These are phyloP conservation scores for fission yeast (Schizosaccharomyces pombe) DNA, from an alignment of 805 yeast species.

Conservation along the genomic window DNA sequence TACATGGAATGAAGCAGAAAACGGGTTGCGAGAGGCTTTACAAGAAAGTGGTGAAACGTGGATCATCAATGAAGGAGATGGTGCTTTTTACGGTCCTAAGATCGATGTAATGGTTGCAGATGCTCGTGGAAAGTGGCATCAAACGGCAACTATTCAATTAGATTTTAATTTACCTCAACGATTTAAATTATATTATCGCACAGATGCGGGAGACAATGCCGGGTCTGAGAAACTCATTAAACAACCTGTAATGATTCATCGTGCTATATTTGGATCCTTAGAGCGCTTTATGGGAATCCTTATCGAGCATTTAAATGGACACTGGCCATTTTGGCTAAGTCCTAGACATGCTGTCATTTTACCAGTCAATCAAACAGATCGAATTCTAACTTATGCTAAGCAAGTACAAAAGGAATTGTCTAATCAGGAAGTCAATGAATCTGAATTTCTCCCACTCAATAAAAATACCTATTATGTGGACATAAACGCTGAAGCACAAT, in stretches of 20 bases:
- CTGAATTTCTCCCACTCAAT: constrained; percentile 28
- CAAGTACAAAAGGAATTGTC: constrained; percentile 22
- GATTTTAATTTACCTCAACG: constrained; percentile 88
- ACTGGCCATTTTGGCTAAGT: constrained; percentile 94
- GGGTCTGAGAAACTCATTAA: constrained; percentile 21
- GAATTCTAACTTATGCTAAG: constrained; percentile 29
- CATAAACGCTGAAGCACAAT: constrained; percentile 47
- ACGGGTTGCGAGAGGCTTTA: constrained; percentile 34
- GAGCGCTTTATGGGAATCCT: constrained; percentile 81
- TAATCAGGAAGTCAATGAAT: constrained; percentile 13
- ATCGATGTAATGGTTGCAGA: constrained; percentile 30
- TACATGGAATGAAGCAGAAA: constrained; percentile 72
- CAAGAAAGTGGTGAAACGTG: constrained; percentile 33
- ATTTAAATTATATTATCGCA: constrained; percentile 71
- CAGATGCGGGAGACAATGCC: constrained; percentile 21
- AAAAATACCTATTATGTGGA: constrained; percentile 49
- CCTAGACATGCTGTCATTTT: constrained; percentile 74
- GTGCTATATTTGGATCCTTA: constrained; percentile 86
- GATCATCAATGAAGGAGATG: constrained; percentile 79
- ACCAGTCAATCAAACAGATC: constrained; percentile 45
- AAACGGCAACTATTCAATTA: constrained; percentile 93
- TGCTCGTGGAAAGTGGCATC: constrained; percentile 90
- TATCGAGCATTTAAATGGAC: constrained; percentile 72
- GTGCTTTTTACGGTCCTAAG: constrained; percentile 48
- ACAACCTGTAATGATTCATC: constrained; percentile 88